Evolutionary conservation across 2,329 filamentous ascomycete species (phyloP), one percentile per base, ranked within the genome.

Genomic region (Coniochaeta ligniaria): DNA sequence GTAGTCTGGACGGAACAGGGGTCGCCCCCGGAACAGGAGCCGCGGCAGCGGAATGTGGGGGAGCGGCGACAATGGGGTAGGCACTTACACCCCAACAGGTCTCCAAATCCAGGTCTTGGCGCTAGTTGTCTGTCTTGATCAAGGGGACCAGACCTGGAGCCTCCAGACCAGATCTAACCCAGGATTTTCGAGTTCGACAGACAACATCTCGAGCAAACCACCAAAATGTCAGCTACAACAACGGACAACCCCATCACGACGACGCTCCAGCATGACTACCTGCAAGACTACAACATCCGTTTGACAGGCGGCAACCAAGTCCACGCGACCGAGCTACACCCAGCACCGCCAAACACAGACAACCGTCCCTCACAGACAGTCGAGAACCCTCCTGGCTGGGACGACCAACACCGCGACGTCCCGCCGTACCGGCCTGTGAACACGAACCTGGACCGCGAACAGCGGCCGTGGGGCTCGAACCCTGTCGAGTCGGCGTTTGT

Each of bases 201-300:
- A 22, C 20, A 47, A 47, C 17, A 26, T 16, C 7, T 11, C 20
- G 20, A 22, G 43, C 5, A 26, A 54, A 26, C 24, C 17, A 36
- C 17, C 20, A 65, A 36, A 0, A 69, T 69, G 67, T 69, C 67
- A 9, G 65, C 54, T 7, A 69, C 66, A 11, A 65, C 67, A 35
- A 63, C 62, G 35, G 65, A 67, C 52, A 67, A 67, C 33, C 67
- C 64, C n/a, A 55, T 55, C 52, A 36, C 52, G 20, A 36, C 52
- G 12, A 36, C 26, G 2, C 14, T 55, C 52, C 52, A 55, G n/a
- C 59, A 65, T 38, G 63, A 64, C 14, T 47, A 65, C 43, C 65
- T 72, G 12, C 62, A 64, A 24, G 70, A 73, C 63, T 72, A 73
- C 61, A 67, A 69, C 20, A 66, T 72, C 59, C 65, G 62, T 6